Evolutionary conservation across 129 eudicot species (phyloP), one percentile per base, ranked within the genome.

Genomic region (Flaveria bidentis): DNA sequence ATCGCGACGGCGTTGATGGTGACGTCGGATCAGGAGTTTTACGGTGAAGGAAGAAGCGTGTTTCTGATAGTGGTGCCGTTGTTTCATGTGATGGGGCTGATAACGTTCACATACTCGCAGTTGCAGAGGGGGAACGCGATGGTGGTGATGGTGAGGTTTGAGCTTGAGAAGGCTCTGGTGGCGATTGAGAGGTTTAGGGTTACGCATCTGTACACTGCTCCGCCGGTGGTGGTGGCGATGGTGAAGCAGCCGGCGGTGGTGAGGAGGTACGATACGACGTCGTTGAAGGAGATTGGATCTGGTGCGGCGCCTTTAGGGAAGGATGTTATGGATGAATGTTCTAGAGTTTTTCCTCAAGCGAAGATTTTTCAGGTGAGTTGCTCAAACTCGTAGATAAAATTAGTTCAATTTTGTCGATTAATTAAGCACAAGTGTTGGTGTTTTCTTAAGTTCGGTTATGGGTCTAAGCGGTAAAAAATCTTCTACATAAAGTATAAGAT

Each of bases 241-340:
- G 77, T 47, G 52, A 85, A 78, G 49, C 60, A 69, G 33, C 55
- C 66, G 71, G 80, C 36, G 33, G 53, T 70, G 9, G 81, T 79
- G 1, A 46, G 17, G 50, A 78, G 70, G 69, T 76, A 64, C 17
- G 78, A 81, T 58, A 70, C 56, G 50, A 30, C 70, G 3, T 78
- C 76, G 23, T 57, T 85, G 71, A 28, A 25, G 49, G 70, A 75
- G 45, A 83, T 85, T 56, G 80, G 75, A 1, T 74, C 86, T 0
- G 88, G 88, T 17, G 88, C 82, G 0, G 88, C 86, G 1, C 88
- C 86, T 0, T 64, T 85, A 74, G 74, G 84, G 22, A 75, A 72
- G 74, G 86, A 82, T 28, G 80, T 64, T 64, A 75, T 75, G 76
- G 81, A 81, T 20, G 82, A 69, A 45, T 81, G 82, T 45, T 42